Evolutionary conservation across 768 basidiomycete genomes (phyloP).

Genomic region (Tremella mesenterica): DNA sequence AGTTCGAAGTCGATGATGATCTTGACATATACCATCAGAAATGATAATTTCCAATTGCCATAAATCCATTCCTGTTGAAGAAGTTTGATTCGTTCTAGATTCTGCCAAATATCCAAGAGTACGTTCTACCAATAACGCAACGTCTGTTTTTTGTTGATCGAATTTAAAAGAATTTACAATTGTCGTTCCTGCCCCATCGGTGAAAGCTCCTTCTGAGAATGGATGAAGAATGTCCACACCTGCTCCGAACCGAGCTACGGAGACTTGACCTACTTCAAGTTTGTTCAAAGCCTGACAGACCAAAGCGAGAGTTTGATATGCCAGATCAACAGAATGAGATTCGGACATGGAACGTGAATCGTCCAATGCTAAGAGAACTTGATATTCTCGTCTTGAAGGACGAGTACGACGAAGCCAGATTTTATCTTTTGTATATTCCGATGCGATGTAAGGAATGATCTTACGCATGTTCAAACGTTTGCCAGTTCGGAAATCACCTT

Average conservation of each 20-base stretch:
- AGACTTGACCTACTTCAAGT: slow-evolving; percentile 91
- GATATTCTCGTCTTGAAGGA: slow-evolving; percentile 89
- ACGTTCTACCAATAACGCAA: slow-evolving; percentile 68
- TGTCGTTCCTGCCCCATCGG: slow-evolving; percentile 67
- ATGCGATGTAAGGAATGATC: slow-evolving; percentile 94
- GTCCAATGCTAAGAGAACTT: slow-evolving; percentile 85
- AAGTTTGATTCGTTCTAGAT: slow-evolving; percentile 65
- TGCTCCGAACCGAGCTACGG: slow-evolving; percentile 82
- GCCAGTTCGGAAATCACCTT: slow-evolving; percentile 94
- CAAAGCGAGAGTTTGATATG: slow-evolving; percentile 84
- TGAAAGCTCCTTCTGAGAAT: slow-evolving; percentile 65
- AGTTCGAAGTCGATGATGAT: slow-evolving; percentile 74
- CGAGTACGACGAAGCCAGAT: slow-evolving; percentile 94
- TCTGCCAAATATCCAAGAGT: slow-evolving; percentile 65
- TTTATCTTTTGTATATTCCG: slow-evolving; percentile 98
- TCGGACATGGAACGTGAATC: slow-evolving; percentile 97
- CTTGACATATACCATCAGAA: slow-evolving; percentile 97
- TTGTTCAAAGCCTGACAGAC: slow-evolving; percentile 82
- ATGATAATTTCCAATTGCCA: slow-evolving; percentile 99
- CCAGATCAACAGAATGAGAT: slow-evolving; percentile 81
- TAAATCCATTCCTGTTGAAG: slow-evolving; percentile 61
- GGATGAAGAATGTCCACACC: slow-evolving; percentile 77
- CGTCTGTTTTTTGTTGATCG: slow-evolving; percentile 79
- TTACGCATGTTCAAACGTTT: slow-evolving; percentile 99
- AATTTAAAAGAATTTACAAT: slow-evolving; percentile 81